Conservation (phyloP, 768 basidiomycete species). For the Inosperma sp. region DNA sequence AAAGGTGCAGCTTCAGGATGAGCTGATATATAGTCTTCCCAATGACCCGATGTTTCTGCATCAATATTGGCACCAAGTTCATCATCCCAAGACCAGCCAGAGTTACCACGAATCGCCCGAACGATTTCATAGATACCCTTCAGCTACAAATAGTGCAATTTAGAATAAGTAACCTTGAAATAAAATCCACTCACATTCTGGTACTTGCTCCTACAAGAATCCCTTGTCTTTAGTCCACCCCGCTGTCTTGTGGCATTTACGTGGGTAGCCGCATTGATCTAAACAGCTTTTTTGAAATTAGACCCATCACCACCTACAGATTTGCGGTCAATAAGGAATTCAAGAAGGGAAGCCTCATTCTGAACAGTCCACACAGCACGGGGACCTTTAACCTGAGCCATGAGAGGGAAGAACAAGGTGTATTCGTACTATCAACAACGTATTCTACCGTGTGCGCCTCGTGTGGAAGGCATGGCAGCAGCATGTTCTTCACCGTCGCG, state of each 20-base stretch:
- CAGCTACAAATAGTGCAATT: background rate
- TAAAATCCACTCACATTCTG: slow-evolving; percentile 7
- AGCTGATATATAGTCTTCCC: background rate
- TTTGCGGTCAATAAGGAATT: slow-evolving; percentile 12
- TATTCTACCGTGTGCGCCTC: background rate
- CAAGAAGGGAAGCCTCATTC: background rate
- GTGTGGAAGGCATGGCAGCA: background rate
- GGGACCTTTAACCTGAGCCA: too few relatives aligned
- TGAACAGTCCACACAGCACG: background rate
- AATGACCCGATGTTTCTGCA: background rate
- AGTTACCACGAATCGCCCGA: slow-evolving; percentile 2
- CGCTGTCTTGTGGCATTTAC: background rate
- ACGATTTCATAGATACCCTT: slow-evolving; percentile 1
- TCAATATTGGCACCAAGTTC: slow-evolving; percentile 11
- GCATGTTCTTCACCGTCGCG: too few relatives aligned
- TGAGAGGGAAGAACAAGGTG: background rate
- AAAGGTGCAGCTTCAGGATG: slow-evolving; percentile 20
- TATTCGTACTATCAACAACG: background rate
- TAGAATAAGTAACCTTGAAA: background rate
- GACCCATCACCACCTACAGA: slow-evolving; percentile 19
- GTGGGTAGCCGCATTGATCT: slow-evolving; percentile 2
- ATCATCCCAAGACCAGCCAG: slow-evolving; percentile 15
- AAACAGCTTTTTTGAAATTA: slow-evolving; percentile 15
- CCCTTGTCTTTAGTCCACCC: slow-evolving; percentile 10
- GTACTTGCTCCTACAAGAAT: slow-evolving; percentile 13